A percentile compares a stretch with the other conserved stretches of the same genome.
phyloP scores from a whole-genome alignment of 352 stramenopile genomes.

The Phytophthora gonapodyides region DNA sequence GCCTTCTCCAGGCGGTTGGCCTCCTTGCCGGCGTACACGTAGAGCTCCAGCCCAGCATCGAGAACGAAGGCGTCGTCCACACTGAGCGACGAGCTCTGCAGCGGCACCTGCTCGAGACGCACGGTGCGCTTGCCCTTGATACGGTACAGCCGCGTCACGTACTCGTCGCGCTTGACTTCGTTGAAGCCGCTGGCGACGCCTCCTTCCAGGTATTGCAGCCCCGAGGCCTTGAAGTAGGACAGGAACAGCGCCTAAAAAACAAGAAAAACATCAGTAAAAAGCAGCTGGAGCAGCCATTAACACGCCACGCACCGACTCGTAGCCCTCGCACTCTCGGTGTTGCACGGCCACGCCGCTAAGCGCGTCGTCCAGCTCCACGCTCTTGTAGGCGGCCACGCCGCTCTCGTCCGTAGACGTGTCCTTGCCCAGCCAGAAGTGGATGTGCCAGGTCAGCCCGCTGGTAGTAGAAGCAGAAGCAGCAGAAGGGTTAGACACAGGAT shows the following conservation, averaged over 20 bases:
- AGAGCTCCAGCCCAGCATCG: slow-evolving; percentile 92
- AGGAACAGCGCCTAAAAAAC: slow-evolving; percentile 85
- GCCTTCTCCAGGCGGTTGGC: slow-evolving; percentile 91
- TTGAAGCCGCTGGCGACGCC: slow-evolving; percentile 95
- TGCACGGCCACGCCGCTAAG: slow-evolving; percentile 92
- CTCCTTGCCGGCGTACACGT: slow-evolving; percentile 76
- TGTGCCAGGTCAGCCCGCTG: slow-evolving; percentile 83
- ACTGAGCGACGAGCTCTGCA: slow-evolving; percentile 87
- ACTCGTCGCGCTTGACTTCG: slow-evolving; percentile 88
- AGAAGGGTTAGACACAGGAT: slow-evolving; percentile 1
- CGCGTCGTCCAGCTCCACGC: slow-evolving; percentile 95
- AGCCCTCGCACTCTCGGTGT: slow-evolving; percentile 87
- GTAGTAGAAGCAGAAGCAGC: background rate
- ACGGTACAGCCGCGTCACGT: slow-evolving; percentile 87
- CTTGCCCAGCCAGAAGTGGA: slow-evolving; percentile 97
- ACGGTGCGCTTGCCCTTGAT: slow-evolving; percentile 92
- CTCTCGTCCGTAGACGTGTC: slow-evolving; percentile 93
- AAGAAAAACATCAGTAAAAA: slow-evolving; percentile 2
- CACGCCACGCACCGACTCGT: slow-evolving; percentile 60
- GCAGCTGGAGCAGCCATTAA: background rate
- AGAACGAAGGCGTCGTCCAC: slow-evolving; percentile 95
- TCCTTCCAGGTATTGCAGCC: slow-evolving; percentile 92
- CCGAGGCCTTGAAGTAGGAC: slow-evolving; percentile 93
- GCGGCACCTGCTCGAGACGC: slow-evolving; percentile 85
- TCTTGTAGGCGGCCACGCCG: slow-evolving; percentile 96